Conservation (phyloP, 1,139 yeast species). For the Sugiyamaella pinicola region DNA sequence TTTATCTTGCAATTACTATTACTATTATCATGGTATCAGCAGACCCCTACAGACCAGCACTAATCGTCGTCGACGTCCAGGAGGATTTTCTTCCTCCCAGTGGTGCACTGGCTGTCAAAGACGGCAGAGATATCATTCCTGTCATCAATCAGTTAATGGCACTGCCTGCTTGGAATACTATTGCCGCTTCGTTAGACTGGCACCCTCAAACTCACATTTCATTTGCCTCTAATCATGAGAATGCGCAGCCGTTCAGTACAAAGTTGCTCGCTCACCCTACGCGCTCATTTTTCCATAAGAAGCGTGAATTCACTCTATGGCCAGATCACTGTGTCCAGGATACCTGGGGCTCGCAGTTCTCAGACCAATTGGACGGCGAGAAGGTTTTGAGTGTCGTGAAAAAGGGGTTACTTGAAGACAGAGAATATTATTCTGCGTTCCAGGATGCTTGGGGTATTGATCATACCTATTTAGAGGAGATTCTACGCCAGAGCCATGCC, state of each 20-base stretch:
- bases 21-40: not conserved
- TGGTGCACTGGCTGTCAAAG: slow-evolving; percentile 73
- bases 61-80: slow-evolving; percentile 78
- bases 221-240: slow-evolving; percentile 69
- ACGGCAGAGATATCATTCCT: slow-evolving; percentile 63
- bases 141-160: slow-evolving; percentile 50
- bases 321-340: slow-evolving; percentile 88
- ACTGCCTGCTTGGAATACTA: slow-evolving; percentile 55
- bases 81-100: slow-evolving; percentile 79
- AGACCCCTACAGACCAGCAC: slow-evolving; percentile 39
- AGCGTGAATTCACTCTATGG: slow-evolving; percentile 59
- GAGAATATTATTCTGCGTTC: slow-evolving; percentile 92
- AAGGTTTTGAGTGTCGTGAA: slow-evolving; percentile 48
- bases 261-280: slow-evolving; percentile 54
- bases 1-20: not conserved
- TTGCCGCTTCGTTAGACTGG: slow-evolving; percentile 85
- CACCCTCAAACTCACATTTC: slow-evolving; percentile 79
- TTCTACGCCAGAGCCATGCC: slow-evolving; percentile 51
- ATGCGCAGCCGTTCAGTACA: slow-evolving; percentile 55
- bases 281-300: not conserved
- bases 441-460: slow-evolving; percentile 75
- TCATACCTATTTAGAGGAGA: slow-evolving; percentile 62
- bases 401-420: slow-evolving; percentile 70
- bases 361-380: slow-evolving; percentile 48
- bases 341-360: slow-evolving; percentile 66